Conservation (phyloP, 106 monocot genomes). For the Dactylorhiza incarnata region DNA sequence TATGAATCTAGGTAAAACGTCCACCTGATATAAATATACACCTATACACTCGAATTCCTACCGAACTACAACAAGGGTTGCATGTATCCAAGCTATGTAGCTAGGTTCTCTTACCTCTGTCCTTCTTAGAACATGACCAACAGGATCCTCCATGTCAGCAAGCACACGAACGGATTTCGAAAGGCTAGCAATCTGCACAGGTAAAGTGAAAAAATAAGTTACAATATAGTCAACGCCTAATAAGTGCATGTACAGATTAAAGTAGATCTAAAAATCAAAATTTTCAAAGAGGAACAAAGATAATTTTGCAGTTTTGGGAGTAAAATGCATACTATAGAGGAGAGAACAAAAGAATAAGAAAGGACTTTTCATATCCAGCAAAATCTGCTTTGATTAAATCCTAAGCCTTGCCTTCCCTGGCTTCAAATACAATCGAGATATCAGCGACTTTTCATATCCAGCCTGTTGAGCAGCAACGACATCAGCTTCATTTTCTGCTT, state of each 20-base stretch:
- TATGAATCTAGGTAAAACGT: too few species aligned
- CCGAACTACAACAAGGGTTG: too few species aligned
- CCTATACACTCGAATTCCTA: too few species aligned
- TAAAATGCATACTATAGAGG: not conserved
- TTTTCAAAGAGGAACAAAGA: too few species aligned
- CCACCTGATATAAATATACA: too few species aligned
- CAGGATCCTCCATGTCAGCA: conserved; percentile 88
- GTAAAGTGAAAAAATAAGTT: too few species aligned
- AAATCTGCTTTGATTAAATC: too few species aligned
- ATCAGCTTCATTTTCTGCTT: conserved; percentile 82
- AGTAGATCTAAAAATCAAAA: too few species aligned
- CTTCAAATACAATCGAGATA: conserved; percentile 75
- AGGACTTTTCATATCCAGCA: too few species aligned
- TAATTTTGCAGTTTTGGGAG: not conserved
- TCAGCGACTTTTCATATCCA: conserved; percentile 67
- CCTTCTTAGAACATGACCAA: conserved; percentile 49
- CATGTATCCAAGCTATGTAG: too few species aligned
- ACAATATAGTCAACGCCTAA: too few species aligned
- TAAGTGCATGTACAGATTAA: too few species aligned
- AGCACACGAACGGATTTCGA: conserved; percentile 69
- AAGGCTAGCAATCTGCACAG: conserved; percentile 64
- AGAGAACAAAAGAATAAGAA: conserved; percentile 7
- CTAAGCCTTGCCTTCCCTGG: conserved; percentile 59
- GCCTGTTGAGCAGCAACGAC: conserved; percentile 54
- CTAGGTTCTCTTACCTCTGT: conserved; percentile 44